Evolutionary conservation across 768 basidiomycete genomes (phyloP).

Genomic region (Boletellus ananas): DNA sequence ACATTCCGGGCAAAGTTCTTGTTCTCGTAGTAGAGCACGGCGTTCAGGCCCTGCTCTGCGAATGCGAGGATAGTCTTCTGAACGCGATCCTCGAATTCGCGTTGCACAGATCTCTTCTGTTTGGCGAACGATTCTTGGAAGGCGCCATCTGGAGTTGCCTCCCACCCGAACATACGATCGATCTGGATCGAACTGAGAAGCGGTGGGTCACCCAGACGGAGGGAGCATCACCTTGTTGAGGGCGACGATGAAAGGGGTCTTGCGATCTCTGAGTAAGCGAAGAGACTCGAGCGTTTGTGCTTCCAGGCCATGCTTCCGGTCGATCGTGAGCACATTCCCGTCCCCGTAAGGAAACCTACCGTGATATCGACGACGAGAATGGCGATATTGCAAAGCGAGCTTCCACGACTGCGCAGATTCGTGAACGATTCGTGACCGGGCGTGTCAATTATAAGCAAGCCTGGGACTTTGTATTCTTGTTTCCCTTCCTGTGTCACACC

Average conservation of each 20-base stretch:
- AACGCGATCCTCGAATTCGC: constrained; percentile 89
- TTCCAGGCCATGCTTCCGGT: constrained; percentile 86
- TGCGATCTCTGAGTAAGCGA: constrained; percentile 83
- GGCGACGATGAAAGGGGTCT: constrained; percentile 98
- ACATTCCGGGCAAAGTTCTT: constrained; percentile 92
- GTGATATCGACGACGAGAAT: constrained; percentile 99
- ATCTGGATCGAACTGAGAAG: constrained; percentile 52
- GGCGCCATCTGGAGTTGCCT: constrained; percentile 84
- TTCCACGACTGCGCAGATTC: constrained; percentile 91
- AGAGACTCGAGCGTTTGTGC: constrained; percentile 98
- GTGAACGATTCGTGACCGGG: constrained; percentile 99
- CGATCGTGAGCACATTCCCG: constrained; percentile 4
- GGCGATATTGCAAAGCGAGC: constrained; percentile 97
- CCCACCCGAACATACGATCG: constrained; percentile 97
- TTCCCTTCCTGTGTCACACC: constrained; percentile 52
- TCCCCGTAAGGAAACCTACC: constrained; percentile 40
- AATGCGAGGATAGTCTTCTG: constrained; percentile 86
- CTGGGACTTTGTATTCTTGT: constrained; percentile 95
- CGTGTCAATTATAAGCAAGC: constrained; percentile 94
- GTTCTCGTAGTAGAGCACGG: constrained; percentile 96
- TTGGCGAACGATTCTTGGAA: constrained; percentile 88
- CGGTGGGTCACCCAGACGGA: constrained; percentile 1
- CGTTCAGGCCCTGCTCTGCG: constrained; percentile 96
- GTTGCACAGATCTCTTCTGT: constrained; percentile 73
- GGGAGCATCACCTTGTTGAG: constrained; percentile 74